Evolutionary conservation across 805 yeast genomes (phyloP).

Genomic region (Candida dajiaensis): DNA sequence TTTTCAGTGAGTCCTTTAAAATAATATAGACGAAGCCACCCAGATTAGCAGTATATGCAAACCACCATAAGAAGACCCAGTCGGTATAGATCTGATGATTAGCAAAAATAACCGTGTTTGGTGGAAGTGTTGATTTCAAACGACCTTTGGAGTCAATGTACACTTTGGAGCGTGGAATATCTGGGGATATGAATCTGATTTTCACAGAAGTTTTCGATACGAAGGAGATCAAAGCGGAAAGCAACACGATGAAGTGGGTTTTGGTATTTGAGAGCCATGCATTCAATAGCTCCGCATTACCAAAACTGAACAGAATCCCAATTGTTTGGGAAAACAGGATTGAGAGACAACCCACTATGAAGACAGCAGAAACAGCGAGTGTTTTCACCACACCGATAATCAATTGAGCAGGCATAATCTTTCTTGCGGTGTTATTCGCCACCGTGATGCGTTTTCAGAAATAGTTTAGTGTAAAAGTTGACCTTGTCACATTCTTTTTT

Average conservation of each 20-base stretch:
- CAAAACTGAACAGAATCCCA: constrained; percentile 27
- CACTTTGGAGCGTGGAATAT: constrained; percentile 14
- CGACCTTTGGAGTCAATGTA: constrained; percentile 6
- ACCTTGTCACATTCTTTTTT: background rate
- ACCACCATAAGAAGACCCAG: constrained; percentile 90
- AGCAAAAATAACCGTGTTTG: constrained; percentile 63
- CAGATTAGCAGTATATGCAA: constrained; percentile 60
- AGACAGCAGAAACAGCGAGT: constrained; percentile 3
- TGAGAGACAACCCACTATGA: constrained; percentile 33
- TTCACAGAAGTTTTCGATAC: constrained; percentile 41
- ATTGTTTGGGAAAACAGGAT: constrained; percentile 42
- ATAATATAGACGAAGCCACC: constrained; percentile 66
- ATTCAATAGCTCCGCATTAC: constrained; percentile 31
- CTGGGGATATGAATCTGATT: constrained; percentile 44
- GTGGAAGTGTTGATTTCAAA: constrained; percentile 29
- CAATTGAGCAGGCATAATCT: background rate
- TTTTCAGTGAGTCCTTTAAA: constrained; percentile 66
- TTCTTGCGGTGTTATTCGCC: too few species aligned
- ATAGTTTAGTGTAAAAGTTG: too few species aligned
- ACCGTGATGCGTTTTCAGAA: too few species aligned
- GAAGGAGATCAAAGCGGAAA: constrained; percentile 44
- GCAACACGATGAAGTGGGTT: constrained; percentile 46
- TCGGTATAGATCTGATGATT: constrained; percentile 94
- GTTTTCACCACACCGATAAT: constrained; percentile 13
- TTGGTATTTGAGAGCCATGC: constrained; percentile 49